Evolutionary conservation across 31 red algal genomes (phyloP), one percentile per base, ranked within the genome.

Genomic region (Asparagopsis taxiformis): DNA sequence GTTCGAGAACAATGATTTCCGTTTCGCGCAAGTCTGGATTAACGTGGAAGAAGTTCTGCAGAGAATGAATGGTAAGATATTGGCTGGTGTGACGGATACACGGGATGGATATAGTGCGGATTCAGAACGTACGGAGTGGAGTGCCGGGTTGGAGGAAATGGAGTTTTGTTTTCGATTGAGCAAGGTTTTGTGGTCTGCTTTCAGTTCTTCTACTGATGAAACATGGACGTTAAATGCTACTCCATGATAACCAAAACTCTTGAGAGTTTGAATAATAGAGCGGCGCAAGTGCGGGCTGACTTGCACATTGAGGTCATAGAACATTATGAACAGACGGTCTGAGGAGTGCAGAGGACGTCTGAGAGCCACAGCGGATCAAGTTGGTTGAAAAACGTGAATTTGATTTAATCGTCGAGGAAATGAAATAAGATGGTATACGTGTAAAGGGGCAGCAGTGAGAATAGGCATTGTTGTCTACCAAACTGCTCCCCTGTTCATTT

Each of bases 301-400:
- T 30, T 52, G 49, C 17, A 91, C 61, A 65, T 83, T 71, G 51
- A 91, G 38, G 72, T 91, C 87, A 48, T 91, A 56, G 59, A 74
- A 91, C 87, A 91, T 90, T 29, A 26, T 74, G 23, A 8, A 64
- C 51, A 25, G 22, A 55, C 51, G 28, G 28, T 6, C 10, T 55
- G n/a, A n/a, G n/a, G n/a, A n/a, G n/a, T n/a, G n/a, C n/a, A n/a
- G n/a, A n/a, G n/a, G n/a, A n/a, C n/a, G n/a, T n/a, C n/a, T n/a
- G n/a, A n/a, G n/a, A n/a, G n/a, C n/a, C n/a, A n/a, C n/a, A n/a
- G n/a, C n/a, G n/a, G n/a, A n/a, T n/a, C n/a, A n/a, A n/a, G n/a
- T n/a, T n/a, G n/a, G n/a, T n/a, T n/a, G n/a, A n/a, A n/a, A n/a
- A n/a, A n/a, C n/a, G n/a, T n/a, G n/a, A n/a, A n/a, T n/a, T n/a